phyloP scores from a whole-genome alignment of 139 green algal genomes.

The Ettlia oleoabundans region DNA sequence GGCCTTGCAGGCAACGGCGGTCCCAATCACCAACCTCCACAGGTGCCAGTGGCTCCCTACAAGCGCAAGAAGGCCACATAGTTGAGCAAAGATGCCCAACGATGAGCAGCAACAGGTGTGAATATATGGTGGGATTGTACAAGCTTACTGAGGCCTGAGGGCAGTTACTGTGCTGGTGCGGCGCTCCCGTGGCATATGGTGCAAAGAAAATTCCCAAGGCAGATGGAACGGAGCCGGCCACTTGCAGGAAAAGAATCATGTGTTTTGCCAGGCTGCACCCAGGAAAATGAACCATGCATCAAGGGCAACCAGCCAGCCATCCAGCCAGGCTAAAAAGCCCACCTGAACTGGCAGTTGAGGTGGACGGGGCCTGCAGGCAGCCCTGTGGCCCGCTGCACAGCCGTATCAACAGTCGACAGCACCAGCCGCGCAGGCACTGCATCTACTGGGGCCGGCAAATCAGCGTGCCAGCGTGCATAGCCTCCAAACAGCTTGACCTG shows the following conservation, averaged over 20 bases:
- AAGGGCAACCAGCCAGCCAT: too few relatives aligned
- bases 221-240: too few relatives aligned
- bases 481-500: constrained; percentile 95
- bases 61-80: neutral
- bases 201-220: too few relatives aligned
- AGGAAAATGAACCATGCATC: too few relatives aligned
- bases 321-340: constrained; percentile 51
- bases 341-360: constrained; percentile 91
- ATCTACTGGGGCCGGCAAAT: constrained; percentile 76
- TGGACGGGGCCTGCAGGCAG: constrained; percentile 87
- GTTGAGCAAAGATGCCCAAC: too few relatives aligned
- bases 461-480: constrained; percentile 81
- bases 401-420: constrained; percentile 76
- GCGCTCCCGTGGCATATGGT: too few relatives aligned
- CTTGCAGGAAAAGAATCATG: too few relatives aligned
- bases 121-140: too few relatives aligned
- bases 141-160: too few relatives aligned
- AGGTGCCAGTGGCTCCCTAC: constrained; percentile 81
- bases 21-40: constrained; percentile 13
- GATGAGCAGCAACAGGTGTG: neutral
- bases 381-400: constrained; percentile 45
- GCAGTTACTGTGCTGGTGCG: too few relatives aligned
- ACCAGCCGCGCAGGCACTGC: constrained; percentile 63
- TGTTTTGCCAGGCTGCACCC: too few relatives aligned
- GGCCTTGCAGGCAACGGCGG: constrained; percentile 46